These are phyloP conservation scores for Lepraria neglecta DNA, from an alignment of 495 filamentous ascomycete genomes.

Conservation along the genomic window DNA sequence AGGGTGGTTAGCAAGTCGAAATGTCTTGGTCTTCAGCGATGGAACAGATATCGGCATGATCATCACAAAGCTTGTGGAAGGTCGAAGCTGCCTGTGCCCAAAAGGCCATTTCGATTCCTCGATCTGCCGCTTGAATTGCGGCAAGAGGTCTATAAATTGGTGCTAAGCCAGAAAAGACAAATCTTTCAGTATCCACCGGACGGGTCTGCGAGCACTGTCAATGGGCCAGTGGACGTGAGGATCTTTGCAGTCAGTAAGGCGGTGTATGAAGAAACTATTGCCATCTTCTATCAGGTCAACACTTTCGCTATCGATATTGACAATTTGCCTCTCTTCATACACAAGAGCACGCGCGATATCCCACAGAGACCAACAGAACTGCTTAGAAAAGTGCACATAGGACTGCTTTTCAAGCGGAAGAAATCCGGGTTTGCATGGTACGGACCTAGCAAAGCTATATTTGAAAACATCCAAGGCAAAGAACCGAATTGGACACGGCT, in stretches of 20 bases:
- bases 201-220: background rate
- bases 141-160: background rate
- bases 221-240: slow-evolving; percentile 13
- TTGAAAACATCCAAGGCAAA: no score
- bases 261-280: background rate
- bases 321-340: slow-evolving; percentile 2
- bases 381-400: background rate
- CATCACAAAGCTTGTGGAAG: slow-evolving; percentile 14
- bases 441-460: no score
- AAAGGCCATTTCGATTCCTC: slow-evolving; percentile 14
- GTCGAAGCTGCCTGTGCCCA: background rate
- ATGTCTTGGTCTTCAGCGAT: background rate
- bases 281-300: slow-evolving; percentile 14
- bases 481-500: no score
- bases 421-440: no score
- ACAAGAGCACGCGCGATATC: background rate
- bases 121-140: slow-evolving; percentile 10
- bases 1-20: background rate
- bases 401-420: background rate
- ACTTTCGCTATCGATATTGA: slow-evolving; percentile 3
- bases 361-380: background rate
- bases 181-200: slow-evolving; percentile 6
- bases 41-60: slow-evolving; percentile 17
- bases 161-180: background rate
- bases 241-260: slow-evolving; percentile 13